Evolutionary conservation across 1,284 basidiomycete species (phyloP), one percentile per base, ranked within the genome.

Genomic region (Cryptococcus neoformans): DNA sequence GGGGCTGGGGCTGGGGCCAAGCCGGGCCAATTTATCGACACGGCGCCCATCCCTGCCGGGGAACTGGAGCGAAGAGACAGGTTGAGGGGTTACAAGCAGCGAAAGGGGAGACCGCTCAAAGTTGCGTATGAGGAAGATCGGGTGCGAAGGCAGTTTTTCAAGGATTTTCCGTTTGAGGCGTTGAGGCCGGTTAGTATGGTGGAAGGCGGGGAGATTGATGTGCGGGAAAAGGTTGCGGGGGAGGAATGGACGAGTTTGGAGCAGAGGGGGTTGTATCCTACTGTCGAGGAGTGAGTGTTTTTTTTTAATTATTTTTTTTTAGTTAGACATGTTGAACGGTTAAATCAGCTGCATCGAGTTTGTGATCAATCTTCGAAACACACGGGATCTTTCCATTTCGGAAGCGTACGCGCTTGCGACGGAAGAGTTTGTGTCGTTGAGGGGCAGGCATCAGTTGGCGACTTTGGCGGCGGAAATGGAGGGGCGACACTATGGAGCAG

Each of bases 131-230:
- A 89, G 36, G 91, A 94, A 73, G 95, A 99, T 77, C 82, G 84
- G 58, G 81, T 98, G 53, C 85, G 95, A 47, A 82, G 85, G 54
- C 90, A 92, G 75, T 50, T 99, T 82, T 98, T 94, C 81, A 82
- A 83, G 53, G 95, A 99, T 79, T 94, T 97, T 73, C 93, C 95
- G 2, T 98, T 97, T 74, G 94, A 99, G 78, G 88, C 91, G 1
- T 89, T 94, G 75, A 83, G 93, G 44, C 87, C 92, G 2, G 81
- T 83, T 12, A 87, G 84, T 10, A 77, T 82, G 51, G 84, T 90
- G 0, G 95, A 99, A 79, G 70, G 73, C 38, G 67, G 67, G 56
- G 71, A 69, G 28, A 68, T 80, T 40, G 81, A 81, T 45, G 82
- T 78, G 39, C 75, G 78, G 12, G 78, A 83, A 51, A 84, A 87